Percentiles rank a stretch among this genome's conserved stretches.
These are phyloP conservation scores for Diplodia intermedia DNA, from an alignment of 2,329 filamentous ascomycete species.

Conservation along the genomic window DNA sequence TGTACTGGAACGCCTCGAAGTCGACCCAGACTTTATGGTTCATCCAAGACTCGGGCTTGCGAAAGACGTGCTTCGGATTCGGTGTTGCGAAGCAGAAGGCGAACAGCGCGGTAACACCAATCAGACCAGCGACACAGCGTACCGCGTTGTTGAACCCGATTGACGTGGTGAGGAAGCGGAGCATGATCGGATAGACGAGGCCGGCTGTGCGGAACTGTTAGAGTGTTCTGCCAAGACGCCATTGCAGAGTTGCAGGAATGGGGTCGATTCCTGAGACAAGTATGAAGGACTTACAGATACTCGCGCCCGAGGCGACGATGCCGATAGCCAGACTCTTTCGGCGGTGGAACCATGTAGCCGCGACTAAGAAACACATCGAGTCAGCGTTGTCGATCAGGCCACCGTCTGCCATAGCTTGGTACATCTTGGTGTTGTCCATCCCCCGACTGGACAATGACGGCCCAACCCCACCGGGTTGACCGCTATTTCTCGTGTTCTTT, in stretches of 20 bases:
- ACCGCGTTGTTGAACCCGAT: constrained; percentile 56
- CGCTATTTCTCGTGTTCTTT: constrained; percentile 6
- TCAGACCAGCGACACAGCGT: constrained; percentile 52
- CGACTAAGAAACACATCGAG: constrained; percentile 46
- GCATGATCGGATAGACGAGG: constrained; percentile 57
- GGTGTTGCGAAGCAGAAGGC: constrained; percentile 54
- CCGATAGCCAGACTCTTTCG: constrained; percentile 57
- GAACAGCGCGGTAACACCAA: constrained; percentile 49
- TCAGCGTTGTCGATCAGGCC: constrained; percentile 20
- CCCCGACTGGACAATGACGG: not conserved
- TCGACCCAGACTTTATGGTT: constrained; percentile 53
- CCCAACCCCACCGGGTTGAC: constrained; percentile 5
- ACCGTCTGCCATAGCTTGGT: constrained; percentile 14
- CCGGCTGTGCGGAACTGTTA: constrained; percentile 42
- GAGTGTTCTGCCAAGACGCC: not conserved
- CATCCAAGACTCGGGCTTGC: constrained; percentile 50
- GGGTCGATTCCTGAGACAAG: not conserved
- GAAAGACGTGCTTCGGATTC: constrained; percentile 51
- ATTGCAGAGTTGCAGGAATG: not conserved
- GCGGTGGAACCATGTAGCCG: constrained; percentile 58
- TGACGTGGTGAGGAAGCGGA: constrained; percentile 51
- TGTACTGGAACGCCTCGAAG: constrained; percentile 52
- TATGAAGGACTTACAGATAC: constrained; percentile 44
- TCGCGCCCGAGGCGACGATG: constrained; percentile 59
- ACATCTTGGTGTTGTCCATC: constrained; percentile 1